Evolutionary conservation across 139 green algal genomes (phyloP), one percentile per base, ranked within the genome.

Genomic region (Mesotaenium endlicherianum): DNA sequence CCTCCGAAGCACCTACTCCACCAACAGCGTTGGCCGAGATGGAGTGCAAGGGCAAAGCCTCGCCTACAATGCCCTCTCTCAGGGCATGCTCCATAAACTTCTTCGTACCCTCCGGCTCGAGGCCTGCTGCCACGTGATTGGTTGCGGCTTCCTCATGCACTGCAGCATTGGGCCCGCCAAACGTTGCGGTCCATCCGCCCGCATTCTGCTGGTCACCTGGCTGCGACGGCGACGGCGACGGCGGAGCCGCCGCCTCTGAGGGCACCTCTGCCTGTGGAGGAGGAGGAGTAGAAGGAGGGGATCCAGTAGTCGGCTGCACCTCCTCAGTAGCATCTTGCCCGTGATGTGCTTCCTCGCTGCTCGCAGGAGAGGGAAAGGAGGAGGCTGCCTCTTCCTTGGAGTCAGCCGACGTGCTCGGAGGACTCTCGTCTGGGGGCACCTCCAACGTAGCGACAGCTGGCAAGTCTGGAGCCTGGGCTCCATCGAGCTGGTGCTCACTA

Each of bases 1-100:
- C n/a, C n/a, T n/a, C n/a, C n/a, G n/a, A n/a, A 47, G 60, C 11
- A 47, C 8, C 11, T 6, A 14, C 60, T n/a, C n/a, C n/a, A n/a
- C n/a, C n/a, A n/a, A n/a, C n/a, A n/a, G n/a, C n/a, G 11, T 72
- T 11, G 6, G 60, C 41, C 8, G 8, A 11, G 36, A 72, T 38
- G 11, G 5, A 47, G 36, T 72, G 41, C 60, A 72, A 47, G 5
- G 60, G 60, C 8, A 11, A n/a, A 38, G 70, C 70, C 20, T 78
- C 70, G 6, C 49, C 31, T 8, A 78, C 70, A 38, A 78, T 78
- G 70, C 70, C 70, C 20, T 78, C 70, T 6, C 70, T n/a, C 14
- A 78, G 20, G 6, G 70, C 70, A 5, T 78, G 39, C 14, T 69
- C 70, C 70, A 78, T 78, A 31, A 31, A n/a, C 49, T 78, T 78